Evolutionary conservation across 441 rosid genomes (phyloP), one percentile per base, ranked within the genome.

Genomic region (Francoa sonchifolia): DNA sequence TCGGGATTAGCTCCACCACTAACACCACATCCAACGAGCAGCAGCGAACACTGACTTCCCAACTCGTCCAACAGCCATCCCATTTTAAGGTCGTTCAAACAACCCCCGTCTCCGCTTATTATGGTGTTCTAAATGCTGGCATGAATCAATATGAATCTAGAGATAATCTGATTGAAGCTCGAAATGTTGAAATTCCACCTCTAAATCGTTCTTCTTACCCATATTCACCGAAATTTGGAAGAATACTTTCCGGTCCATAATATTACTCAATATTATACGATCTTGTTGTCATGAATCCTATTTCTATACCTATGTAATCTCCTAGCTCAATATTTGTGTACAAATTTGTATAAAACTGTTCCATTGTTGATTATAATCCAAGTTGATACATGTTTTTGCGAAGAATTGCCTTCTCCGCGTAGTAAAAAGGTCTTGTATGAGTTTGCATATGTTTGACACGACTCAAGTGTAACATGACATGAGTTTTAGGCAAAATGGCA

Each of bases 201-300:
- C 49, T 72, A 49, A 68, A 52, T 57, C 74, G 57, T 58, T 69
- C 95, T 12, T 47, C 84, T 40, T 69, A 76, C 45, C 71, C 76
- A 0, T 79, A 69, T 58, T 69, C 80, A 2, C 92, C 68, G 58
- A 88, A 59, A 61, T 46, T 69, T 47, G 88, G 83, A 63, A 77
- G 88, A 66, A 60, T 75, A 72, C 62, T 79, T 48, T 63, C 69
- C 1, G 97, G 88, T 61, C 95, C 95, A 1, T 81, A 66, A 62
- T 57, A 47, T 39, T 50, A 47, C 54, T 37, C 17, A 44, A 23
- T 44, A 36, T 19, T 23, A 31, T 22, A 19, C 18, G 9, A 3
- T 33, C 49, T 19, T 28, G 28, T 23, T 40, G 48, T 32, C 3
- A 7, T 16, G 12, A 40, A 10, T 29, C 43, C 27, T 23, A 18